Percentiles rank a stretch among this genome's conserved stretches.
These are phyloP conservation scores for Lupinus albus DNA, from an alignment of 306 rosid genomes.

Conservation along the genomic window DNA sequence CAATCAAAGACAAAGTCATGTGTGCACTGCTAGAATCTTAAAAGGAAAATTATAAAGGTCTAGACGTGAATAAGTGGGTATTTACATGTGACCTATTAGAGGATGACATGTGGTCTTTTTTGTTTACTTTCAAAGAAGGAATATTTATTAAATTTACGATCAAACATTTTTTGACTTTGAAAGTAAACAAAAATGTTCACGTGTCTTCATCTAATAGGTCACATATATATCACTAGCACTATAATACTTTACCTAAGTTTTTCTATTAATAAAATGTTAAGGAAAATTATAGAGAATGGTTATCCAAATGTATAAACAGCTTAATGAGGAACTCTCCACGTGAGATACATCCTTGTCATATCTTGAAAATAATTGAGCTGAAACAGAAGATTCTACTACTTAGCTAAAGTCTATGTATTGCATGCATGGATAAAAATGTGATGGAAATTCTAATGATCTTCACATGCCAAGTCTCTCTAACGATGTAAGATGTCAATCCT, in stretches of 20 bases:
- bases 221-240: too few species aligned
- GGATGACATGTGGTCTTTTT: too few species aligned
- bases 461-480: slow-evolving; percentile 43
- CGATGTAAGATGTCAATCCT: slow-evolving; percentile 19
- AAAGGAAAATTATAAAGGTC: slow-evolving; percentile 34
- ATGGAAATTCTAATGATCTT: slow-evolving; percentile 40
- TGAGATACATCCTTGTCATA: slow-evolving; percentile 39
- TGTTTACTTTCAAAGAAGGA: too few species aligned
- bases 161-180: too few species aligned
- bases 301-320: slow-evolving; percentile 32
- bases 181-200: too few species aligned
- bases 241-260: too few species aligned
- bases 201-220: too few species aligned
- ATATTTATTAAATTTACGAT: too few species aligned
- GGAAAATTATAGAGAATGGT: slow-evolving; percentile 1
- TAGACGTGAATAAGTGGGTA: slow-evolving; percentile 39
- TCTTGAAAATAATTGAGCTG: slow-evolving; percentile 24
- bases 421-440: slow-evolving; percentile 36
- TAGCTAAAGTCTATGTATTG: slow-evolving; percentile 1
- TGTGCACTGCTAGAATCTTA: slow-evolving; percentile 44
- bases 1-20: slow-evolving; percentile 43
- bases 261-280: too few species aligned
- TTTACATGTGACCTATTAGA: too few species aligned
- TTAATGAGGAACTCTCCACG: slow-evolving; percentile 46
- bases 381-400: slow-evolving; percentile 1